Conservation (phyloP, 2,329 filamentous ascomycete species). For the Trichoderma sp. region DNA sequence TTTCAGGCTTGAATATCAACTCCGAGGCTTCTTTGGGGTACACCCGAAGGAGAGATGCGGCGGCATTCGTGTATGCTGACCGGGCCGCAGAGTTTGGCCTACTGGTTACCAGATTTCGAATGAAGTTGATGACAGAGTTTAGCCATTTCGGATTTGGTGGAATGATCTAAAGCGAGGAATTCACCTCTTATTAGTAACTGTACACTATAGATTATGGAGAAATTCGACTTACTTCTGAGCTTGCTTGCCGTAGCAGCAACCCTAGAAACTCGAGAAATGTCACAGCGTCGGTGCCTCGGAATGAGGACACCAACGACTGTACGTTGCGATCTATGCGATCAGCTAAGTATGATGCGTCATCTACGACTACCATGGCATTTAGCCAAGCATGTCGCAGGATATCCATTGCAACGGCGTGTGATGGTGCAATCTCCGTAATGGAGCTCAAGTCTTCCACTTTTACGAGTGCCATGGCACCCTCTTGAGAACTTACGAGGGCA, state of each 20-base stretch:
- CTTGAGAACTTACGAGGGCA: conserved; percentile 51
- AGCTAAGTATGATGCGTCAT: conserved; percentile 34
- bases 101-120: conserved; percentile 53
- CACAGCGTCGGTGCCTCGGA: conserved; percentile 58
- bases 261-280: conserved; percentile 59
- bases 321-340: conserved; percentile 48
- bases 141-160: conserved; percentile 56
- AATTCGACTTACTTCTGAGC: conserved; percentile 44
- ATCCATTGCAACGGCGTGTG: conserved; percentile 53
- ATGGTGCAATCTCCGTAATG: conserved; percentile 56
- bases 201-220: neutral
- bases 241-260: conserved; percentile 49
- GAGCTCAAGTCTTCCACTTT: conserved; percentile 51
- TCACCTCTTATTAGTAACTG: neutral
- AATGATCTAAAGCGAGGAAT: conserved; percentile 40
- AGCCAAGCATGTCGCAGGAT: conserved; percentile 58
- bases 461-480: conserved; percentile 51
- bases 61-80: conserved; percentile 58
- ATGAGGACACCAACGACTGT: conserved; percentile 49
- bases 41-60: conserved; percentile 55
- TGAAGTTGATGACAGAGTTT: conserved; percentile 42
- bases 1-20: conserved; percentile 52
- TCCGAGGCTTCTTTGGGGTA: conserved; percentile 48
- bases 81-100: conserved; percentile 55
- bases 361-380: conserved; percentile 40